A percentile compares a stretch with the other conserved stretches of the same genome.
Conservation (phyloP, 768 basidiomycete genomes). For the Lepiota venenata region DNA sequence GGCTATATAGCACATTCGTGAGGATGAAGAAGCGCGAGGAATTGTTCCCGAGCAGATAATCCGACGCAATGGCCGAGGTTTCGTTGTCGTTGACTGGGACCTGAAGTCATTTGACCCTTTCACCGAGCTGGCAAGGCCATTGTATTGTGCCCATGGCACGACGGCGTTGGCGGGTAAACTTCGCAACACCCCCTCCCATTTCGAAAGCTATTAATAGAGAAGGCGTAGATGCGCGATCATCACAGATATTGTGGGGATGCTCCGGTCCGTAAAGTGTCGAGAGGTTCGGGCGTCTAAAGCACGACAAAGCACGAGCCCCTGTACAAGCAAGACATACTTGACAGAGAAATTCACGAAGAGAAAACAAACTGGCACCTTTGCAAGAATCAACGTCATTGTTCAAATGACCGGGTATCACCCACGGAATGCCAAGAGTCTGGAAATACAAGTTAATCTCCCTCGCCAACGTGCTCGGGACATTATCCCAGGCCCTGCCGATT, state of each 20-base stretch:
- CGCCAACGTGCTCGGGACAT: too few relatives aligned
- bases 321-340: too few relatives aligned
- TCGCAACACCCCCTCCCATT: not conserved
- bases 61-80: constrained; percentile 5
- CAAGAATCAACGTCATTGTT: too few relatives aligned
- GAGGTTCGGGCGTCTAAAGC: too few relatives aligned
- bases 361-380: too few relatives aligned
- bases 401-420: too few relatives aligned
- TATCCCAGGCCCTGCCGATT: too few relatives aligned
- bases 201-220: not conserved
- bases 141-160: not conserved
- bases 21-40: not conserved
- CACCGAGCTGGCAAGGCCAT: too few relatives aligned
- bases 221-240: not conserved
- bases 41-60: not conserved
- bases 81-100: not conserved
- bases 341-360: too few relatives aligned
- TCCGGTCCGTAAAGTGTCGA: not conserved
- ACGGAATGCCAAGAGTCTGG: too few relatives aligned
- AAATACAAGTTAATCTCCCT: too few relatives aligned
- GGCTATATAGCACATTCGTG: not conserved
- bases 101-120: constrained; percentile 3
- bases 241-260: not conserved
- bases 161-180: constrained; percentile 2
- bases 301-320: too few relatives aligned